Evolutionary conservation across 2,329 filamentous ascomycete species (phyloP), one percentile per base, ranked within the genome.

Genomic region (Sarocladiaceae sp.): DNA sequence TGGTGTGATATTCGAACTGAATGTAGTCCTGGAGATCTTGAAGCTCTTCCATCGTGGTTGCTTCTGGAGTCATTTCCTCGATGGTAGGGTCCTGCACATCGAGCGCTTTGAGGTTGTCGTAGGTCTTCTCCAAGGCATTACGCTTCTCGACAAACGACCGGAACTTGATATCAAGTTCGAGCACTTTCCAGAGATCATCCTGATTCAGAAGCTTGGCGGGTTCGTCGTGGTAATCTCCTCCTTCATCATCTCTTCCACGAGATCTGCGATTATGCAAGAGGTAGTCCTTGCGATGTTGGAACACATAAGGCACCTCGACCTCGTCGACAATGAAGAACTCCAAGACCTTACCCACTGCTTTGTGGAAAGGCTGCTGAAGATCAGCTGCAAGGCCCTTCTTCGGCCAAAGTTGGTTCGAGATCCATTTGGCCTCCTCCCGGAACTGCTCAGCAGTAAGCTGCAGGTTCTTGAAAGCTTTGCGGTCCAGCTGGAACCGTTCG

Each of bases 281-380:
- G 64, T 97, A 99, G 67, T 99, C 94, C 69, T 97, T 96, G 55
- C 94, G 90, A 64, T 99, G 94, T 67, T 97, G 93, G 69, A 97
- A 97, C 60, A 99, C 94, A 67, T 96, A 99, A 0, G 94, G 93
- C 1, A 97, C 91, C 68, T 99, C 94, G 60, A 93, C 90, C 59
- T 96, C 90, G 58, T 97, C 92, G 3, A 93, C 84, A 49, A 96
- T 90, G 70, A 99, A 90, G 65, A 97, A 97, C 62, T 97, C 90
- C 35, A 99, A 79, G 11, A 97, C 92, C 68, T 96, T 96, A 59
- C 86, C 85, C 52, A 99, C 86, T 4, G 93, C 89, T 61, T 88
- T 88, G 62, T 89, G 85, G 68, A 99, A 97, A 0, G 91, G 90
- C 29, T 82, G 81, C 51, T 88, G 83, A 50, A 97, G 77, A 56